Percentiles rank a stretch among this genome's conserved stretches.
These are phyloP conservation scores for Beta vulgaris DNA, from an alignment of 148 eudicot genomes.

Conservation along the genomic window DNA sequence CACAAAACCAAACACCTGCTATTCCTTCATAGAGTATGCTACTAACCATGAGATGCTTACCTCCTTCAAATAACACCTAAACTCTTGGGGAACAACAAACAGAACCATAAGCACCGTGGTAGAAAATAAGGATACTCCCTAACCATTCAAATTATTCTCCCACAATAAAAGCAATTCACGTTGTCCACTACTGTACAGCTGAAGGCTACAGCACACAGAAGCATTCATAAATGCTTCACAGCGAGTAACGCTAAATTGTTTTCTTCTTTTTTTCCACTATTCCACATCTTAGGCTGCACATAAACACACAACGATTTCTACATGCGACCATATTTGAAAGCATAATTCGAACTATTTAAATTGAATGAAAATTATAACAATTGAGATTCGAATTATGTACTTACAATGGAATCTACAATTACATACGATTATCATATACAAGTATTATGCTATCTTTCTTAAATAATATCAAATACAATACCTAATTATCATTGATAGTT, in stretches of 20 bases:
- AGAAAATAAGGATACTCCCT: not conserved
- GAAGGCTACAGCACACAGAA: not conserved
- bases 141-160: not conserved
- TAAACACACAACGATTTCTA: too few relatives aligned
- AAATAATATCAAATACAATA: too few relatives aligned
- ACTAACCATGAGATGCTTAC: not conserved
- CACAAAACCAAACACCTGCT: not conserved
- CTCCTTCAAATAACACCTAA: not conserved
- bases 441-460: too few relatives aligned
- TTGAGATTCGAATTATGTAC: too few relatives aligned
- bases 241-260: not conserved
- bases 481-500: too few relatives aligned
- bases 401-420: too few relatives aligned
- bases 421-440: too few relatives aligned
- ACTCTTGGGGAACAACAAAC: not conserved
- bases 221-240: not conserved
- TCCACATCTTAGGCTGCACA: too few relatives aligned
- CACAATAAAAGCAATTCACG: not conserved
- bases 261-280: too few relatives aligned
- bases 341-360: too few relatives aligned
- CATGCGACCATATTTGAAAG: too few relatives aligned
- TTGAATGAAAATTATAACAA: too few relatives aligned
- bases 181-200: not conserved
- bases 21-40: not conserved
- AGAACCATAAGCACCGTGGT: not conserved